Conservation (phyloP, 306 rosid species). For the Mimosa bimucronata region DNA sequence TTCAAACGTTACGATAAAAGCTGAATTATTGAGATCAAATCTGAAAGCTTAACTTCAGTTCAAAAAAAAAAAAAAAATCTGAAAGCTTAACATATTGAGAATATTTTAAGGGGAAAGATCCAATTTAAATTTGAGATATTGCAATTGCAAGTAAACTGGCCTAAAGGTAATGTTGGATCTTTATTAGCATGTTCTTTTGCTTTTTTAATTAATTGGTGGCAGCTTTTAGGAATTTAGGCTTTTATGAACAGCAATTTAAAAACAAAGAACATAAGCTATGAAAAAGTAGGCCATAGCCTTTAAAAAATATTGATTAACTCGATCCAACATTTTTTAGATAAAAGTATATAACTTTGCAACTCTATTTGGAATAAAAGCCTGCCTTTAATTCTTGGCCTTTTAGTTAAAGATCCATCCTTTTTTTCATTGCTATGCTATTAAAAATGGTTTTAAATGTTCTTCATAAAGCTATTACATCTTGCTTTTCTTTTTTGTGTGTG, state of each 20-base stretch:
- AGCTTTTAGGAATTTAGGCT: slow-evolving; percentile 44
- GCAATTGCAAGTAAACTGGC: slow-evolving; percentile 27
- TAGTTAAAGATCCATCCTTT: slow-evolving; percentile 24
- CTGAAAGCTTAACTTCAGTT: background rate
- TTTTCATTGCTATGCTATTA: slow-evolving; percentile 28
- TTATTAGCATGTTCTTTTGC: slow-evolving; percentile 18
- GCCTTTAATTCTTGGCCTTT: slow-evolving; percentile 37
- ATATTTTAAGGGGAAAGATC: background rate
- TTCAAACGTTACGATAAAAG: background rate
- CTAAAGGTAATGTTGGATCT: slow-evolving; percentile 20
- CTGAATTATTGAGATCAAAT: background rate
- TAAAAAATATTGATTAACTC: slow-evolving; percentile 30
- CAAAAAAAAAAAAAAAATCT: too few species aligned
- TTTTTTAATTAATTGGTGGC: slow-evolving; percentile 44
- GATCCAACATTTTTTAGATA: slow-evolving; percentile 42
- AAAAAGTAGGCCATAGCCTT: slow-evolving; percentile 42
- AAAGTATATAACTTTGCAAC: slow-evolving; percentile 43
- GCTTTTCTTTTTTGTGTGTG: slow-evolving; percentile 14
- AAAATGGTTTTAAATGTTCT: slow-evolving; percentile 45
- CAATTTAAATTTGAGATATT: slow-evolving; percentile 5
- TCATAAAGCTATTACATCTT: slow-evolving; percentile 36
- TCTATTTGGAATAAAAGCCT: slow-evolving; percentile 39
- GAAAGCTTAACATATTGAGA: background rate
- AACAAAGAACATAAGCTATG: slow-evolving; percentile 20
- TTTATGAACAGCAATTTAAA: slow-evolving; percentile 29